phyloP scores from a whole-genome alignment of 192 early-diverging fungal genomes.

The Kappamyces sp. region DNA sequence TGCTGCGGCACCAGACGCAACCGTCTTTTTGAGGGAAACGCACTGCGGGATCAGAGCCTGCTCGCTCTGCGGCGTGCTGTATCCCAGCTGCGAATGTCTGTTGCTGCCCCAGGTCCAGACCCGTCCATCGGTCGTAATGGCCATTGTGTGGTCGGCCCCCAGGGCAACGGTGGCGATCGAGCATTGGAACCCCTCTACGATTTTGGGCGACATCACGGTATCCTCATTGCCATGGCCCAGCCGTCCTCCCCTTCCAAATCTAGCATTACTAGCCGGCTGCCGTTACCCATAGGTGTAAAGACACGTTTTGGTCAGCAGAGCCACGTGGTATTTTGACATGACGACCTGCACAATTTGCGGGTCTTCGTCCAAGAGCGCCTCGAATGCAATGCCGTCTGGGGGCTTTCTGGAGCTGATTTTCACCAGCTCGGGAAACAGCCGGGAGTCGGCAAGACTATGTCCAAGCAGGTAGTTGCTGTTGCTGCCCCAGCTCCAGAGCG shows the following conservation, averaged over 20 bases:
- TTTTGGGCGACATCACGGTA: conserved; percentile 46
- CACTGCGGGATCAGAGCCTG: conserved; percentile 41
- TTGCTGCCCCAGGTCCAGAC: conserved; percentile 67
- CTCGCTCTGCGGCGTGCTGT: conserved; percentile 15
- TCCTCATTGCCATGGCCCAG: conserved; percentile 58
- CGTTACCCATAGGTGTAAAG: conserved; percentile 48
- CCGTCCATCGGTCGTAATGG: conserved; percentile 45
- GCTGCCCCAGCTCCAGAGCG: conserved; percentile 68
- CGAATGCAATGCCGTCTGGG: conserved; percentile 18
- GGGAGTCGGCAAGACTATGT: conserved; percentile 58
- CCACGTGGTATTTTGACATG: conserved; percentile 69
- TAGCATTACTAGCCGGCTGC: neutral
- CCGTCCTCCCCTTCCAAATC: conserved; percentile 61
- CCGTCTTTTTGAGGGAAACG: conserved; percentile 49
- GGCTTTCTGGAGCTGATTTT: conserved; percentile 26
- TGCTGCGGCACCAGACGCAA: conserved; percentile 54
- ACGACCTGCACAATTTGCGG: conserved; percentile 30
- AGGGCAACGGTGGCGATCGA: conserved; percentile 36
- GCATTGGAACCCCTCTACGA: conserved; percentile 40
- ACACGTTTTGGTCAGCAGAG: conserved; percentile 40
- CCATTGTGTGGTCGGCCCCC: conserved; percentile 67
- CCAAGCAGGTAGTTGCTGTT: conserved; percentile 65
- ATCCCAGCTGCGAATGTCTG: conserved; percentile 56
- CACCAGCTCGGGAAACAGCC: conserved; percentile 58
- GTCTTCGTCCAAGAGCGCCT: conserved; percentile 21